Percentiles rank a stretch among this genome's conserved stretches.
Conservation (phyloP, 1,284 basidiomycete genomes). For the Mycena sp. region DNA sequence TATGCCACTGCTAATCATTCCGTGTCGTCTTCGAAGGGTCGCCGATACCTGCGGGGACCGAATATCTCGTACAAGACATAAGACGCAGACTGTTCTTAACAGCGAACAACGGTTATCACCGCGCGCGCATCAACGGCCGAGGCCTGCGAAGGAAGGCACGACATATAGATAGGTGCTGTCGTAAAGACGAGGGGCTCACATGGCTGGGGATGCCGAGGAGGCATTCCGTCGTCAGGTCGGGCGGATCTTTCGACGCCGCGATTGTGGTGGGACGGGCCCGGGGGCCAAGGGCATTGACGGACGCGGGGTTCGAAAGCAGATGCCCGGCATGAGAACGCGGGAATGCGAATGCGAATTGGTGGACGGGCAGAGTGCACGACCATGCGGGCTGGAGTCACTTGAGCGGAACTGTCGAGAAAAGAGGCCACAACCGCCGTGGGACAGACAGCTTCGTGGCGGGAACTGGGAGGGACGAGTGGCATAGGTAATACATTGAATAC, state of each 20-base stretch:
- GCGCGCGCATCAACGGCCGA: constrained; percentile 5
- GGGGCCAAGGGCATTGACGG: too few relatives aligned
- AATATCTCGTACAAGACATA: constrained; percentile 17
- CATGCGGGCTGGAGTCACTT: too few relatives aligned
- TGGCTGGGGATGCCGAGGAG: background rate
- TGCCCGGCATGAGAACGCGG: too few relatives aligned
- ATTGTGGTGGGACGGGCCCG: background rate
- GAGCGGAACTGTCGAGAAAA: too few relatives aligned
- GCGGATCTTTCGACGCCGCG: constrained; percentile 10
- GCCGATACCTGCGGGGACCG: background rate
- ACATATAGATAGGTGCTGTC: constrained; percentile 19
- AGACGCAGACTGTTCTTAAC: background rate
- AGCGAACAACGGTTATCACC: constrained; percentile 11
- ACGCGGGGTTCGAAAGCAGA: too few relatives aligned
- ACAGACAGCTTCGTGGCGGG: background rate
- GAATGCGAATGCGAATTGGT: background rate
- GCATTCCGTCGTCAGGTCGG: background rate
- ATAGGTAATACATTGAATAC: too few relatives aligned
- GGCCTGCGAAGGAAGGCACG: constrained; percentile 5
- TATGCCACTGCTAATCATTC: too few relatives aligned
- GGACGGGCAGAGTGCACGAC: background rate
- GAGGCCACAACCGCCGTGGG: background rate
- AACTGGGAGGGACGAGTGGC: too few relatives aligned
- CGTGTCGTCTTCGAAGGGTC: too few relatives aligned
- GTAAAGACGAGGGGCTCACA: background rate